Evolutionary conservation across 192 early-diverging fungal genomes (phyloP), one percentile per base, ranked within the genome.

Genomic region (Gonapodya prolifera): DNA sequence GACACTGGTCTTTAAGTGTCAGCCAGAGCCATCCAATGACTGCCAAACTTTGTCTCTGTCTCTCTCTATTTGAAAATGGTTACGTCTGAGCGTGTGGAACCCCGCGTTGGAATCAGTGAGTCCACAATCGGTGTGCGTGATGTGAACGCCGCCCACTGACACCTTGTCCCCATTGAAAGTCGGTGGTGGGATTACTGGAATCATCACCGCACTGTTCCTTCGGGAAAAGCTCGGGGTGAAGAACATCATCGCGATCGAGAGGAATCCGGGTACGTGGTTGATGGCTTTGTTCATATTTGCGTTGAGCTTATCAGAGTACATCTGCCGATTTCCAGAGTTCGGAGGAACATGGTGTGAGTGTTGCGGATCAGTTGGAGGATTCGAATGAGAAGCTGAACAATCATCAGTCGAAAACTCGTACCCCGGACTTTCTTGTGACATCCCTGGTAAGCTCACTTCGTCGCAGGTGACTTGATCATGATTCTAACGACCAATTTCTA

Each of bases 321-420:
- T 73, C 71, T 13, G 8, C 8, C 45, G 8, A 13, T 73, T 30
- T 73, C 29, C 31, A 73, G 71, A 73, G 31, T 32, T 73, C 71
- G 71, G 71, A 18, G 71, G 71, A 73, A 73, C 71, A 73, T 73
- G 71, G 71, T 73, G 45, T 61, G 45, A 61, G 45, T 61, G 23
- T 23, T 61, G 45, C 8, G 8, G 45, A 16, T 61, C 45, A 16
- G 8, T 61, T 61, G 45, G 45, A 23, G 8, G 8, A 61, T 23
- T 8, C 45, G 45, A 16, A 8, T 61, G 8, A 8, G 8, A 8
- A 61, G 8, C 45, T 8, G 23, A 23, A 61, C 8, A 16, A 16
- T 23, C 45, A 16, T 23, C 23, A 61, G 45, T 73, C 71, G 71
- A 73, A 32, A 32, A 30, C 32, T 32, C 18, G 8, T 73, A 73